Evolutionary conservation across 768 basidiomycete genomes (phyloP), one percentile per base, ranked within the genome.

Genomic region (Lyophyllum semitale): DNA sequence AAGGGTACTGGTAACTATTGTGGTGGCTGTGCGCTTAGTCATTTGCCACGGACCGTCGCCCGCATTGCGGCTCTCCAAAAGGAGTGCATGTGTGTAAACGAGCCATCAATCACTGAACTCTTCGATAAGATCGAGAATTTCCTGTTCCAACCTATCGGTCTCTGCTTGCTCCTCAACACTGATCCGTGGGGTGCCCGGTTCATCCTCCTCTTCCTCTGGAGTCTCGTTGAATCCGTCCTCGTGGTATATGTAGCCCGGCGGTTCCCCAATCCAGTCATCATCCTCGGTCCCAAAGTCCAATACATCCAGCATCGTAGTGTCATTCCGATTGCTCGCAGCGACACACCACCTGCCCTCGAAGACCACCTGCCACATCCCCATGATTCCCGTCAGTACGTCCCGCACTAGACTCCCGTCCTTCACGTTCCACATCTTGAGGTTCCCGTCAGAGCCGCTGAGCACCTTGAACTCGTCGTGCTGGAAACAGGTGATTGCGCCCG

Each of bases 401-500:
- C 93, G 81, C 12, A 93, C 87, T 35, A 92, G 86, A 0, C 82
- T 80, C 20, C 96, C 97, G 52, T 95, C 91, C 33, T 87, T 76
- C 57, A 96, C 81, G 68, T 98, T 91, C 97, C 97, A 99, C 87
- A 98, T 91, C 79, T 98, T 98, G 63, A 99, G 79, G 55, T 91
- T 93, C 15, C 97, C 97, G 62, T 98, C 97, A 13, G 90, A 92
- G 12, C 96, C 96, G 64, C 90, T 93, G 27, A 99, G 81, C 42
- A 98, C 93, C 68, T 97, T 98, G 78, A 92, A 93, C 68, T 98
- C 95, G 69, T 98, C 96, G 62, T 97, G 95, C 71, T 96, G 94
- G 80, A 98, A 98, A 74, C 96, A 99, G 17, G 97, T 98, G 62
- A 99, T 98, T n/a, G 96, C 95, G 20, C 95, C 96, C 6, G 89